phyloP scores from a whole-genome alignment of 106 monocot species.

The Posidonia australis region DNA sequence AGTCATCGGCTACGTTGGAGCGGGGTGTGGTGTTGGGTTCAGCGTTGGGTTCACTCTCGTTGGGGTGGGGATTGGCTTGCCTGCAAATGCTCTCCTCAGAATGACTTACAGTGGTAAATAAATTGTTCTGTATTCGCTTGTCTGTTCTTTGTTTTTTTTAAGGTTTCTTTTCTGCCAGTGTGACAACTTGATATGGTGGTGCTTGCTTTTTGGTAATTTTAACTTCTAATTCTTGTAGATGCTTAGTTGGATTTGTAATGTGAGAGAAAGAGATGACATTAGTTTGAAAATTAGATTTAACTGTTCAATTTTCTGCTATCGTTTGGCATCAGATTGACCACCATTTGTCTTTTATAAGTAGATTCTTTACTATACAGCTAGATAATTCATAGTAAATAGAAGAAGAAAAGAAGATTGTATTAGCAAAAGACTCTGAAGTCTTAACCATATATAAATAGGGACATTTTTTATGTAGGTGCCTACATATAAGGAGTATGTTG shows the following conservation, averaged over 20 bases:
- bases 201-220: not conserved
- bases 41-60: slow-evolving; percentile 64
- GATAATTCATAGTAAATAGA: no score
- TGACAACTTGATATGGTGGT: not conserved
- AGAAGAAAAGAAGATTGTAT: no score
- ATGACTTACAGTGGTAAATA: slow-evolving; percentile 33
- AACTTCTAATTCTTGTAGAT: not conserved
- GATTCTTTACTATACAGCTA: no score
- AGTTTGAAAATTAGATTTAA: not conserved
- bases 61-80: slow-evolving; percentile 75
- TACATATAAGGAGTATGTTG: no score
- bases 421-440: no score
- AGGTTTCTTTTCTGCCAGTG: not conserved
- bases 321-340: no score
- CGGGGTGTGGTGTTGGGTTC: slow-evolving; percentile 84
- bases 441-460: no score
- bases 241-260: not conserved
- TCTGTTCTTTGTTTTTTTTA: not conserved
- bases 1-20: slow-evolving; percentile 85
- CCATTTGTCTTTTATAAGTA: no score
- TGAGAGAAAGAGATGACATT: no score
- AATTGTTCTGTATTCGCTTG: not conserved
- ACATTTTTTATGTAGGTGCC: no score
- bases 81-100: slow-evolving; percentile 40
- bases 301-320: not conserved